Base-by-base conservation (phyloP, 768 basidiomycete species). In the Boletus pseudo-olivaceus region DNA sequence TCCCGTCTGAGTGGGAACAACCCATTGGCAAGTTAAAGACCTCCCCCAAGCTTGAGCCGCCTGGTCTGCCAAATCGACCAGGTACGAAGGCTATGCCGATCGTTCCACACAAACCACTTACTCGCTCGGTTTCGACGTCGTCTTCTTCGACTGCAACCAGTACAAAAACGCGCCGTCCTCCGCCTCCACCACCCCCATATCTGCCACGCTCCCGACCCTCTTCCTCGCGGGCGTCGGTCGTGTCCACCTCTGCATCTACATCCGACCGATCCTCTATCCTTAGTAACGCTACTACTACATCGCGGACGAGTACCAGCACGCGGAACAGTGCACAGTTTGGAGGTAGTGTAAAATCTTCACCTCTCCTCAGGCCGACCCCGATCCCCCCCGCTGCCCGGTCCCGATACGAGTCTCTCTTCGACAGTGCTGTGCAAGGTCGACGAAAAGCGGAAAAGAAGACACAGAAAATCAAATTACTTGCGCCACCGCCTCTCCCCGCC, bases 331-430 rank as follows among this genome's bases (percentile, higher is more conserved):
- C 61, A 34, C 69, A 70, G 57, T 42, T 56, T n/a, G 53, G 42
- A 23, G 32, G 37, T 32, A 51, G 35, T n/a, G n/a, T 33, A 1
- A 71, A 63, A 52, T 46, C 55, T 0, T 72, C 54, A 61, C 75
- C 70, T 49, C 70, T 76, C 29, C 51, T 67, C 37, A 81, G 88
- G 3, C 81, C 83, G 1, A 82, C 88, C 0, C 89, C 88, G 3
- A 76, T 90, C 4, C 89, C 90, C 2, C 69, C 80, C 7, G 74
- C 81, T 3, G 85, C 84, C 12, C 79, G 82, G 20, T 73, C 70
- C 38, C 81, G 90, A 10, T 92, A 90, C 63, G 86, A 89, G 56
- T 68, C 70, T 5, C 75, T 91, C 2, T 92, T 90, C 60, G 72
- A 76, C 14, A 73, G 74, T n/a, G 88, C 87, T 59, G 67, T 85